A percentile compares a stretch with the other conserved stretches of the same genome.
Evolutionary conservation across 768 basidiomycete genomes (phyloP).

Genomic region (Pleurotus djamor): DNA sequence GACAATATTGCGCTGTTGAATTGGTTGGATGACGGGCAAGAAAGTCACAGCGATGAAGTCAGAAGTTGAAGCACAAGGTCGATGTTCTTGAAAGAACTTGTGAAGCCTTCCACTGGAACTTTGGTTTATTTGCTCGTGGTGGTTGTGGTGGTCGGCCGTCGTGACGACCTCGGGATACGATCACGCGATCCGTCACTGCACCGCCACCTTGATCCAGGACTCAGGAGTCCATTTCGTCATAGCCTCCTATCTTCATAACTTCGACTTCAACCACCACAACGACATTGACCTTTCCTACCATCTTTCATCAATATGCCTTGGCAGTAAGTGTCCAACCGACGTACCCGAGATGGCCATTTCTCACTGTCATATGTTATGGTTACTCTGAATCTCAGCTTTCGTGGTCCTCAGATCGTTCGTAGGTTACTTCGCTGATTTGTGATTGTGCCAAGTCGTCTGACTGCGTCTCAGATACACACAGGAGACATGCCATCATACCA

Average conservation of each 20-base stretch:
- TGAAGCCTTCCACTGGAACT: no score
- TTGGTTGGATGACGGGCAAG: no score
- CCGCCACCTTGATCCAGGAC: background rate
- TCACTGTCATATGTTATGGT: no score
- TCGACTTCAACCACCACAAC: background rate
- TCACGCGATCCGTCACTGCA: no score
- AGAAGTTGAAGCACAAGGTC: no score
- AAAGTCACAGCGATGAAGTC: no score
- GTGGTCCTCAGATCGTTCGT: constrained; percentile 22
- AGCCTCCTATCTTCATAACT: background rate
- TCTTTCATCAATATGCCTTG: background rate
- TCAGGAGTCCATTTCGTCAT: background rate
- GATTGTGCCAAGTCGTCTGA: background rate
- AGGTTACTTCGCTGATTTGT: background rate
- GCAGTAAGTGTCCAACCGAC: background rate
- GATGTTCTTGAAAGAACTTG: no score
- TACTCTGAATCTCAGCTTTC: constrained; percentile 12
- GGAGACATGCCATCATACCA: constrained; percentile 28
- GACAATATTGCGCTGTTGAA: no score
- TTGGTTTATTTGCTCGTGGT: no score
- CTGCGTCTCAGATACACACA: constrained; percentile 20
- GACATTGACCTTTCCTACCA: background rate
- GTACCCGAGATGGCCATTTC: background rate
- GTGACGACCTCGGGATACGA: no score
- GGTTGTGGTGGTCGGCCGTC: no score